Evolutionary conservation across 768 basidiomycete genomes (phyloP), one percentile per base, ranked within the genome.

Genomic region (Rhodocollybia butyracea): DNA sequence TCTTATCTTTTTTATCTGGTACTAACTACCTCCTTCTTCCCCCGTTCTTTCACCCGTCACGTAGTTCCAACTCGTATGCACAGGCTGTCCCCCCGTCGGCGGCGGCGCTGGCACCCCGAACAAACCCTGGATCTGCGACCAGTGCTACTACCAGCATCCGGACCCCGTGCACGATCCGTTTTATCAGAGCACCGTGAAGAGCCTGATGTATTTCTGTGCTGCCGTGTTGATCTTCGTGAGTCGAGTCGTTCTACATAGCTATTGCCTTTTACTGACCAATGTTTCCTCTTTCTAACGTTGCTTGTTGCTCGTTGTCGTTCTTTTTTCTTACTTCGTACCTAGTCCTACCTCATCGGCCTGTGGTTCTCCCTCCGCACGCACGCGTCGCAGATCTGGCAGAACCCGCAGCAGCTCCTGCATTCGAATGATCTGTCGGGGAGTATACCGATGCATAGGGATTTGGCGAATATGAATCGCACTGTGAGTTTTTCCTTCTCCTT

Each of bases 351-450:
- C 43, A 83, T 98, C 57, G 97, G 97, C 32, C 78, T 98, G 1
- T 98, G 97, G 97, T 99, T 99, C 76, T 98, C 97, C 36, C 84
- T 99, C 17, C 88, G 93, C 45, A 99, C 97, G 1, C 97, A 99
- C 67, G 97, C 97, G 6, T 86, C 89, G 13, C 97, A 98, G 67
- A 99, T 99, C 62, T 99, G 97, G 97, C 94, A 98, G 67, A 98
- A 98, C 66, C 95, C 95, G 2, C 94, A 89, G 58, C 88, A 85
- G 46, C 76, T 94, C 2, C 70, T 94, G 51, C 84, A 91, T 34
- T 73, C 82, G 2, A 70, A 82, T 50, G 90, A 91, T 41, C 64
- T 87, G 17, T 76, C 82, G 5, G 67, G n/a, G n/a, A n/a, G n/a
- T n/a, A n/a, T n/a, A n/a, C n/a, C n/a, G n/a, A n/a, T n/a, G n/a